phyloP scores from a whole-genome alignment of 768 basidiomycete genomes.

The Royoungia palumana region DNA sequence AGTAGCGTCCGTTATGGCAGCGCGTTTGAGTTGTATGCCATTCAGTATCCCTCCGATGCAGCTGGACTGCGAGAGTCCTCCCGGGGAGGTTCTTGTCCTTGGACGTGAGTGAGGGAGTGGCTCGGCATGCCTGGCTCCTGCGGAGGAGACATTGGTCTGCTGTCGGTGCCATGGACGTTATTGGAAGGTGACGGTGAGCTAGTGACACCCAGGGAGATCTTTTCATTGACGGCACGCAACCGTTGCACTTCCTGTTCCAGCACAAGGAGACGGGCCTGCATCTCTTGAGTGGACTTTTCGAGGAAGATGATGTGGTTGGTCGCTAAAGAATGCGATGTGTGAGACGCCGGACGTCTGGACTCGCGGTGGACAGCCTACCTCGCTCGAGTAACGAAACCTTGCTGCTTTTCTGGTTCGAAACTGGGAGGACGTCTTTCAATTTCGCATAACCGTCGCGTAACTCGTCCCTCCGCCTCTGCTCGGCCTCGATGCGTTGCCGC shows the following conservation, averaged over 20 bases:
- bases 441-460: conserved; percentile 86
- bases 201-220: conserved; percentile 66
- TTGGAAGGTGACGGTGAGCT: conserved; percentile 56
- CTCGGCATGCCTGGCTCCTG: conserved; percentile 48
- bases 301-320: conserved; percentile 75
- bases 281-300: conserved; percentile 67
- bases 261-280: conserved; percentile 62
- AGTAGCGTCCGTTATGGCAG: conserved; percentile 25
- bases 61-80: conserved; percentile 54
- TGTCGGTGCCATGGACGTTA: conserved; percentile 38
- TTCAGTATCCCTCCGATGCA: conserved; percentile 32
- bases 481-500: conserved; percentile 84
- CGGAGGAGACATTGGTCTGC: conserved; percentile 60
- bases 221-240: conserved; percentile 76
- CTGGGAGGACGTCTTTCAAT: conserved; percentile 82
- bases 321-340: conserved; percentile 41
- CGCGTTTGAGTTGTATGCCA: conserved; percentile 12
- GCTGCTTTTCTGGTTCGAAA: conserved; percentile 87
- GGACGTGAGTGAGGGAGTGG: conserved; percentile 53
- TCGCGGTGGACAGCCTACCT: conserved; percentile 46
- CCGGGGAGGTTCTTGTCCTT: conserved; percentile 58
- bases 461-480: conserved; percentile 85
- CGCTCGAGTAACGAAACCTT: conserved; percentile 87
- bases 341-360: conserved; percentile 9
- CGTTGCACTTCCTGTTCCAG: conserved; percentile 69